These are phyloP conservation scores for Cladosporium phlei DNA, from an alignment of 2,329 filamentous ascomycete genomes.

Conservation along the genomic window DNA sequence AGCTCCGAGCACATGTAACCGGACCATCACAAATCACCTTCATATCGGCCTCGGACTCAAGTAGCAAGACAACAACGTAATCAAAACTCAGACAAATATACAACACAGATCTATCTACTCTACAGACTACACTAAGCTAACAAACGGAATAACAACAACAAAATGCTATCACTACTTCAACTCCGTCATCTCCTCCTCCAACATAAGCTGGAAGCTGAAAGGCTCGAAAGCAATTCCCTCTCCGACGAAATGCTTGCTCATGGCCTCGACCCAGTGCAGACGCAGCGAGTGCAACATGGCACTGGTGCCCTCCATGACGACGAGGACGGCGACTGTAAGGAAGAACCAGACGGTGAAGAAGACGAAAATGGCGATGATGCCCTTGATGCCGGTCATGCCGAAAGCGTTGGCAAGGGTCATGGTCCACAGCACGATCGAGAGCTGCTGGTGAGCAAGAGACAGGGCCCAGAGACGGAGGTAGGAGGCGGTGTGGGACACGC, in stretches of 20 bases:
- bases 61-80: too few species aligned
- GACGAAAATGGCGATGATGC: slow-evolving; percentile 74
- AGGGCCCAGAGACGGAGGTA: slow-evolving; percentile 98
- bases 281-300: slow-evolving; percentile 91
- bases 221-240: slow-evolving; percentile 76
- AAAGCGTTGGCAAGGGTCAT: slow-evolving; percentile 89
- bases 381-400: slow-evolving; percentile 52
- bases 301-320: slow-evolving; percentile 93
- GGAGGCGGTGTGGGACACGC: slow-evolving; percentile 95
- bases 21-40: too few species aligned
- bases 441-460: slow-evolving; percentile 94
- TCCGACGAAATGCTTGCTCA: slow-evolving; percentile 95
- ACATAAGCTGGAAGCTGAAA: slow-evolving; percentile 77
- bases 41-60: too few species aligned
- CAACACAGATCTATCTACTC: slow-evolving; percentile 12
- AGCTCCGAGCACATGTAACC: too few species aligned
- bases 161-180: slow-evolving; percentile 26
- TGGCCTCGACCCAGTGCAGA: slow-evolving; percentile 94
- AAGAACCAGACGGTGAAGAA: slow-evolving; percentile 89
- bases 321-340: slow-evolving; percentile 73
- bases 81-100: too few species aligned
- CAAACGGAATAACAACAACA: slow-evolving; percentile 6
- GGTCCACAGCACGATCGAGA: slow-evolving; percentile 89
- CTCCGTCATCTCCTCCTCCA: slow-evolving; percentile 67
- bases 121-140: slow-evolving; percentile 9